Evolutionary conservation across 1,284 basidiomycete species (phyloP).

Genomic region (Ganoderma sinense): DNA sequence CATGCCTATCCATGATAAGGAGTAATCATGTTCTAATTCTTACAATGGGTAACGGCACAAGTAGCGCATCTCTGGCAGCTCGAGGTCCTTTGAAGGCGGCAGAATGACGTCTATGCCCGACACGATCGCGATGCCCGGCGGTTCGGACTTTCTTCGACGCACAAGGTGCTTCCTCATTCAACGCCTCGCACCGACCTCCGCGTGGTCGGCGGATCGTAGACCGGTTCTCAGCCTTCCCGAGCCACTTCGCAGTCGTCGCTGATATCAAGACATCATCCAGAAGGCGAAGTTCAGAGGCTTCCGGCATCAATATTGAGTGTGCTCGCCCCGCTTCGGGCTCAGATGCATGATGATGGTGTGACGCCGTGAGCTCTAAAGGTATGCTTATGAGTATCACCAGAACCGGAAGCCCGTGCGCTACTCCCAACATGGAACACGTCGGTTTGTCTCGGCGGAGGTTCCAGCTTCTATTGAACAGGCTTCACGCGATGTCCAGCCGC

Average conservation of each 20-base stretch:
- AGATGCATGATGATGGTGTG: not conserved
- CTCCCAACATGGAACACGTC: constrained; percentile 21
- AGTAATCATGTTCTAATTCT: not conserved
- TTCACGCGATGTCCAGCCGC: constrained; percentile 11
- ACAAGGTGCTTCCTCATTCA: constrained; percentile 28
- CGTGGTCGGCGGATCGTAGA: constrained; percentile 18
- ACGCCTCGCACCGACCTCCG: constrained; percentile 19
- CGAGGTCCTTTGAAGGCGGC: constrained; percentile 7
- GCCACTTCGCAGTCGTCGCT: not conserved
- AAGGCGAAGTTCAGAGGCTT: not conserved
- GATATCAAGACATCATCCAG: not conserved
- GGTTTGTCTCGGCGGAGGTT: not conserved
- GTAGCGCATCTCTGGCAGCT: not conserved
- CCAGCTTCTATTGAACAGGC: not conserved
- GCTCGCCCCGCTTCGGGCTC: constrained; percentile 9
- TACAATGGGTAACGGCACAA: not conserved
- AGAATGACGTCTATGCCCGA: constrained; percentile 5
- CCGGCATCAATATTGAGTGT: not conserved
- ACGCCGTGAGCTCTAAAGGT: not conserved
- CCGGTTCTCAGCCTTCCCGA: not conserved
- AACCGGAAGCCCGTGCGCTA: constrained; percentile 19
- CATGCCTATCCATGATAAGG: not conserved
- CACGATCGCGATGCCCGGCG: constrained; percentile 9
- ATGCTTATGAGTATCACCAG: not conserved
- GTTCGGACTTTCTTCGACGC: constrained; percentile 27